Base-by-base conservation (phyloP, 805 yeast genomes). In the Saturnispora quitensis region DNA sequence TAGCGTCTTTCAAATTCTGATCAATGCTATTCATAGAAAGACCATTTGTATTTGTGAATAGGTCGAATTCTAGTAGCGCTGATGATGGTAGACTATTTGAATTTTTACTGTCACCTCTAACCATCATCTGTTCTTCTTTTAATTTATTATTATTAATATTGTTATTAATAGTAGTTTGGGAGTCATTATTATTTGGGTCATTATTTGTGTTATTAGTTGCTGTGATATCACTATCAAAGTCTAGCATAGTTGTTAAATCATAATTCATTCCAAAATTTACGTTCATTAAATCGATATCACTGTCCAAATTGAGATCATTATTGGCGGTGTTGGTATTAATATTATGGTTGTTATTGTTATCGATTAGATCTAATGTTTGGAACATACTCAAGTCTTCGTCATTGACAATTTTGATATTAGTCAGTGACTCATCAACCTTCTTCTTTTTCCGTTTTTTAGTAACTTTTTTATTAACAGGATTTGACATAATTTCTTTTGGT, bases 181-280 rank as follows among this genome's bases (percentile, higher is more conserved):
- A 18, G 42, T 38, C 42, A 38, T 38, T 38, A 38, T 38, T 38
- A 38, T 18, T 38, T 38, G 42, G 42, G 42, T 38, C 42, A 38
- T 38, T 38, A 38, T 8, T 38, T 38, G 24, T 20, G 22, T 38
- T 38, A 38, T 17, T n/a, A 38, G 4, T 38, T 38, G 42, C 13
- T 38, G 42, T 18, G 25, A 38, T 38, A 38, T 38, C 18, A 18
- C 42, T 38, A 31, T 48, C 45, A 34, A 48, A 42, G 15, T 48
- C 51, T 13, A 49, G 35, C 24, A 49, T 49, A 43, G 43, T 49
- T 35, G 43, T 43, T 43, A 48, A 33, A 48, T 49, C 51, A 28
- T 49, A 46, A 43, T 43, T 49, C 51, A 48, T 34, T 42, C 22
- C 42, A n/a, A 49, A 43, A 38, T 25, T 45, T 22, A 45, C 31